These are phyloP conservation scores for Globisporangium spiculum DNA, from an alignment of 352 stramenopile genomes.

Conservation along the genomic window DNA sequence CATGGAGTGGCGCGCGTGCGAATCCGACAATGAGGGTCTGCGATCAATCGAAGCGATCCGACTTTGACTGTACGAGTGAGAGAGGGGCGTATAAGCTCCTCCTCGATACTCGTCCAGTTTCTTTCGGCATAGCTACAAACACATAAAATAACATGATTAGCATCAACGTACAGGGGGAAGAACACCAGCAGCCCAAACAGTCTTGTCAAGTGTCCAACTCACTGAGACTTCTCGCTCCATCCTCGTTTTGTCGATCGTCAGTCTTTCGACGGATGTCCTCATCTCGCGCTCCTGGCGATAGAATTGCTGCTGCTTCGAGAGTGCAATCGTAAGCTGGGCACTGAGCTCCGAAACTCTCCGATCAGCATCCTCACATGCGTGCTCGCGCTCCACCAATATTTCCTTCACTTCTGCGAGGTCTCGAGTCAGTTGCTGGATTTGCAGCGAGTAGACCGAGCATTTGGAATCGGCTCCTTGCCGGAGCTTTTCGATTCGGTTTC, in stretches of 20 bases:
- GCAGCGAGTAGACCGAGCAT: conserved; percentile 35
- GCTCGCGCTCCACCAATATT: conserved; percentile 53
- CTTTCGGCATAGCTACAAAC: conserved; percentile 38
- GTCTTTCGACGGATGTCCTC: conserved; percentile 48
- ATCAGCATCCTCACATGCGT: conserved; percentile 64
- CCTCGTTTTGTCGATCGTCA: conserved; percentile 60
- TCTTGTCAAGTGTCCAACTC: background rate
- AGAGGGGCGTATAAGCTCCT: conserved; percentile 30
- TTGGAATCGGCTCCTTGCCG: conserved; percentile 51
- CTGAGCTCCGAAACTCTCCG: conserved; percentile 67
- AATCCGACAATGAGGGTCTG: background rate
- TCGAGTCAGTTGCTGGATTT: conserved; percentile 53
- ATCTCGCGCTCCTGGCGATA: conserved; percentile 71
- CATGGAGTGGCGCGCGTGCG: conserved; percentile 19
- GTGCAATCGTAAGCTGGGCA: conserved; percentile 54
- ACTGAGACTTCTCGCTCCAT: conserved; percentile 63
- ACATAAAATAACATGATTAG: background rate
- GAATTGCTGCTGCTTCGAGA: conserved; percentile 76
- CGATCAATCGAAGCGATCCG: conserved; percentile 8
- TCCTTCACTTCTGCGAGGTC: conserved; percentile 60
- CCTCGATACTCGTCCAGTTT: conserved; percentile 60
- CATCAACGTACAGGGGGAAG: background rate
- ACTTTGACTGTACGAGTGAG: conserved; percentile 15
- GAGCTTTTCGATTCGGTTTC: conserved; percentile 39
- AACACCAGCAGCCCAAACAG: background rate